A percentile compares a stretch with the other conserved stretches of the same genome.
Conservation (phyloP, 2,329 filamentous ascomycete genomes). For the Exophiala calicioides region DNA sequence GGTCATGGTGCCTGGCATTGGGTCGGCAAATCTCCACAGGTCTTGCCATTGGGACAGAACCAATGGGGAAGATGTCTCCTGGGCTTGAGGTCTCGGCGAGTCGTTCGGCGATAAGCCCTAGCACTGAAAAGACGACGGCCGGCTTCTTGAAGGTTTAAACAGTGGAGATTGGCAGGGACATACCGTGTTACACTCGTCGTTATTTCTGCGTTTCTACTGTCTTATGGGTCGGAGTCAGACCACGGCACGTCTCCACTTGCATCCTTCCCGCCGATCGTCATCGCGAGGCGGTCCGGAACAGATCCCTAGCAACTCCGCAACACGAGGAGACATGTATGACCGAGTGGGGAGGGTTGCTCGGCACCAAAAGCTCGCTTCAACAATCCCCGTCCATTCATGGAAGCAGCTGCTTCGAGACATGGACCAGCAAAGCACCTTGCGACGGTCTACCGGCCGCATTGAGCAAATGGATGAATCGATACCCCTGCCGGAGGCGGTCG, state of each 20-base stretch:
- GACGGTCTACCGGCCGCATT: slow-evolving; percentile 67
- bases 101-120: no score
- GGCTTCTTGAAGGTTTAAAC: background rate
- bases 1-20: background rate
- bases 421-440: slow-evolving; percentile 71
- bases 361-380: slow-evolving; percentile 4
- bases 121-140: background rate
- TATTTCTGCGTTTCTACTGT: background rate
- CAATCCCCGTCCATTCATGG: slow-evolving; percentile 5
- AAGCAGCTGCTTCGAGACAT: slow-evolving; percentile 60
- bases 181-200: no score
- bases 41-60: no score
- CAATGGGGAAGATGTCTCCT: no score
- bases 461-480: slow-evolving; percentile 74
- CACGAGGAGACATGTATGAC: background rate
- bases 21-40: background rate
- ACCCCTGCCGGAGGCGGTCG: slow-evolving; percentile 74
- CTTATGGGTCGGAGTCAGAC: background rate
- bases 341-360: background rate
- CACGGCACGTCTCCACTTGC: background rate
- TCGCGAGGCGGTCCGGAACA: background rate
- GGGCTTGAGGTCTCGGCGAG: no score
- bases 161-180: no score
- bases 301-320: background rate
- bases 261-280: background rate